Base-by-base conservation (phyloP, 441 rosid genomes). In the Isatis lusitanica region DNA sequence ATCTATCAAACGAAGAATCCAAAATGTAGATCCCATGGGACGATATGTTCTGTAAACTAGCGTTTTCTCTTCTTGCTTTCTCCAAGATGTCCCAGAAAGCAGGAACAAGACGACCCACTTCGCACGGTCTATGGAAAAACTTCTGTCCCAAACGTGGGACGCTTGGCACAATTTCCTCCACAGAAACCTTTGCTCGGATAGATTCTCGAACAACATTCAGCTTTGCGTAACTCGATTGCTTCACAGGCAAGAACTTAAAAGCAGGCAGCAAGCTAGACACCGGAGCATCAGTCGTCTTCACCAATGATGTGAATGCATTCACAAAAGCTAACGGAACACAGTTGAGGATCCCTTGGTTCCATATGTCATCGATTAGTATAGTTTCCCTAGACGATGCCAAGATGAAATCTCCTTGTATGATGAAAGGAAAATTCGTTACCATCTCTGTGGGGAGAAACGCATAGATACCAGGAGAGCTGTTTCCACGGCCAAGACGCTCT, bases 371-470 rank as follows among this genome's bases (percentile, higher is more conserved):
- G 16, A 89, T 39, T 0, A 83, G 84, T 3, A 91, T 85, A 0
- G 86, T 82, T 56, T 90, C 96, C 60, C 96, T 83, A 0, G 96
- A 92, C 4, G 97, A 92, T 0, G 85, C 81, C 0, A 92, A 66
- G 63, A 90, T 70, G 59, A 92, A 92, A 74, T 92, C 94, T 0
- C 89, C 91, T 62, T 92, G 96, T 4, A 92, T 86, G 0, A 90
- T 80, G 69, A 92, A 92, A 0, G 93, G 94, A 2, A 90, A 88
- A 59, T 85, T 84, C 0, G 96, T 88, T 36, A 90, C 85, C 97
- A 92, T 92, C 71, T 86, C 96, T 0, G 92, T 90, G 0, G 96
- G 97, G 63, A 92, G 92, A 77, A 86, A 92, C 0, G 96, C 96
- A 62, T 88, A 92, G 63, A 88, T 75, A 7, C 94, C 96, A 17